Base-by-base conservation (phyloP, 345 rosid species). In the Iberis pinnata region DNA sequence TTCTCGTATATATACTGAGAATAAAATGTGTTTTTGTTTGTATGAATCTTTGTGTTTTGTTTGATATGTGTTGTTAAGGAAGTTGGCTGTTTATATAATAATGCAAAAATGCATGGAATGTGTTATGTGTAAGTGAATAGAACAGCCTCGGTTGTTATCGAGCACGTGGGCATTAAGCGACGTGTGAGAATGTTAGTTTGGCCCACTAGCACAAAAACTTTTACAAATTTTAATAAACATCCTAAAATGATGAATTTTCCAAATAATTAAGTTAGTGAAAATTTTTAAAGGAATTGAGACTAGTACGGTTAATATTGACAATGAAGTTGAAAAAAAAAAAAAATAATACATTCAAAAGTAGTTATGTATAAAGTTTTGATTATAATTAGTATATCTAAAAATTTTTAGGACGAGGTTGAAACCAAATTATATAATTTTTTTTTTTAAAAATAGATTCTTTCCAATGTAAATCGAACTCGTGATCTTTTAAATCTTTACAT, bases 61-160 rank as follows among this genome's bases (percentile, higher is more conserved):
- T 17, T 24, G 41, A 43, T 41, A 58, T 27, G 14, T 35, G 57
- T 12, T 66, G 18, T 36, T 38, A 49, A 19, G 9, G 46, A 16
- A 52, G 65, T 66, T 58, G 53, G 60, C 2, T 66, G 70, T 59
- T 66, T 66, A 58, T 58, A 66, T 66, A 58, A 50, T 27, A 18
- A 36, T 47, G 25, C 42, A 58, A 48, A n/a, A 35, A 2, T 57
- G 70, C 63, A 57, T 65, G 63, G 43, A 49, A 56, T 49, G 58
- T 41, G 22, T 20, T 46, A 47, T n/a, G n/a, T n/a, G n/a, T 17
- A 53, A 44, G 54, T 43, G 17, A 56, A 48, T 49, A 56, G 44
- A 29, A 41, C 42, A 63, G 61, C 45, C 44, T 33, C 7, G 10
- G 38, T 57, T 25, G 20, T 18, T 19, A 35, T 58, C 47, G 18